These are phyloP conservation scores for Colletotrichum sp. DNA, from an alignment of 2,329 filamentous ascomycete genomes.

Conservation along the genomic window DNA sequence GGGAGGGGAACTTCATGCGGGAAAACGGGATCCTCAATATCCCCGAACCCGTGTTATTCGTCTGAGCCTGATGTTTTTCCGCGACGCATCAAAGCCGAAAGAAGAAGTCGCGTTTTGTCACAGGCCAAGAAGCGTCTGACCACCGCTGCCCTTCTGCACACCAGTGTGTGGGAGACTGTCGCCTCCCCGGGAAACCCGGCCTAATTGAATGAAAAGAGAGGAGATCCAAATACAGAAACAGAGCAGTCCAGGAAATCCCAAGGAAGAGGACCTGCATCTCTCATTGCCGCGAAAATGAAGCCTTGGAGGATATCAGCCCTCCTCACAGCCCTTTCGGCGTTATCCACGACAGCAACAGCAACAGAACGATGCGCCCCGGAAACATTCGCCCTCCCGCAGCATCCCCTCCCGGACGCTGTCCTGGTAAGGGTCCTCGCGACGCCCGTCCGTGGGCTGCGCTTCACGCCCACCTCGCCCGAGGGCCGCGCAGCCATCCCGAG, in stretches of 20 bases:
- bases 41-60: not conserved
- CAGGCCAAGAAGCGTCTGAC: not conserved
- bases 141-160: not conserved
- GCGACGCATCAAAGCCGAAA: not conserved
- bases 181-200: not conserved
- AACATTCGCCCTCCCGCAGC: not conserved
- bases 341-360: not conserved
- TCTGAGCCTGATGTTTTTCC: not conserved
- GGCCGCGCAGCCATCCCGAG: slow-evolving; percentile 16
- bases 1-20: not conserved
- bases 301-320: not conserved
- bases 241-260: not conserved
- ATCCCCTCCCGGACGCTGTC: not conserved
- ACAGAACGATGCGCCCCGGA: not conserved
- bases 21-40: not conserved
- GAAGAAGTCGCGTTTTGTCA: not conserved
- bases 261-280: rapidly evolving
- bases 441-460: not conserved
- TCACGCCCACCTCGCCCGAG: slow-evolving; percentile 6
- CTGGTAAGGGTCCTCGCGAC: not conserved
- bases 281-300: not conserved
- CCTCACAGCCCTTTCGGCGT: not conserved
- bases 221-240: not conserved
- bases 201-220: not conserved
- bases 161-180: not conserved